phyloP scores from a whole-genome alignment of 331 rosid genomes.

The Quercus tomentella region DNA sequence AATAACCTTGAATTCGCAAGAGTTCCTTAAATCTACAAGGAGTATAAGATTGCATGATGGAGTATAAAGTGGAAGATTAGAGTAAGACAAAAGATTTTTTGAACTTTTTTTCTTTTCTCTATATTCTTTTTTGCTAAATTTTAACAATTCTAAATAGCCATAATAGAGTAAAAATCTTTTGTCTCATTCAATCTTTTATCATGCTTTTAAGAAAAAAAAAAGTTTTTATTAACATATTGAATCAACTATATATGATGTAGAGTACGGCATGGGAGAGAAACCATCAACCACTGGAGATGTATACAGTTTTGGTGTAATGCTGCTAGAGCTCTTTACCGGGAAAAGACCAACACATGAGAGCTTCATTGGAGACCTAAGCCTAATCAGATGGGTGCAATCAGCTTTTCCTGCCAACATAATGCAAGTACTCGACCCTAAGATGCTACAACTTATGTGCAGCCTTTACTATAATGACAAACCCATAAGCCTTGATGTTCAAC shows the following conservation, averaged over 20 bases:
- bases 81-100: too few species aligned
- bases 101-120: too few species aligned
- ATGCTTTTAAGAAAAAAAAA: too few species aligned
- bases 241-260: slow-evolving; percentile 30
- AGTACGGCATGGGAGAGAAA: slow-evolving; percentile 61
- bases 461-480: slow-evolving; percentile 11
- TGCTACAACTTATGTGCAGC: slow-evolving; percentile 7
- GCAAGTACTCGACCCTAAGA: slow-evolving; percentile 43
- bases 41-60: too few species aligned
- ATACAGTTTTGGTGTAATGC: slow-evolving; percentile 61
- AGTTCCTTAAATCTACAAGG: too few species aligned
- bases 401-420: slow-evolving; percentile 30
- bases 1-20: fast-evolving
- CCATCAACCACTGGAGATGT: slow-evolving; percentile 66
- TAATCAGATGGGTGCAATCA: slow-evolving; percentile 51
- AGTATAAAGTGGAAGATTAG: too few species aligned
- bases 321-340: slow-evolving; percentile 60
- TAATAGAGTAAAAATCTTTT: too few species aligned
- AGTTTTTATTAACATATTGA: not conserved
- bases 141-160: too few species aligned
- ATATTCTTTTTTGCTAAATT: too few species aligned
- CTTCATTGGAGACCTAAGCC: slow-evolving; percentile 43
- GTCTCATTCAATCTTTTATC: too few species aligned
- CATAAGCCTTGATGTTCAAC: slow-evolving; percentile 15
- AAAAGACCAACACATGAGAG: slow-evolving; percentile 54